A percentile compares a stretch with the other conserved stretches of the same genome.
These are phyloP conservation scores for Fusarium robinianum DNA, from an alignment of 2,329 filamentous ascomycete genomes.

Conservation along the genomic window DNA sequence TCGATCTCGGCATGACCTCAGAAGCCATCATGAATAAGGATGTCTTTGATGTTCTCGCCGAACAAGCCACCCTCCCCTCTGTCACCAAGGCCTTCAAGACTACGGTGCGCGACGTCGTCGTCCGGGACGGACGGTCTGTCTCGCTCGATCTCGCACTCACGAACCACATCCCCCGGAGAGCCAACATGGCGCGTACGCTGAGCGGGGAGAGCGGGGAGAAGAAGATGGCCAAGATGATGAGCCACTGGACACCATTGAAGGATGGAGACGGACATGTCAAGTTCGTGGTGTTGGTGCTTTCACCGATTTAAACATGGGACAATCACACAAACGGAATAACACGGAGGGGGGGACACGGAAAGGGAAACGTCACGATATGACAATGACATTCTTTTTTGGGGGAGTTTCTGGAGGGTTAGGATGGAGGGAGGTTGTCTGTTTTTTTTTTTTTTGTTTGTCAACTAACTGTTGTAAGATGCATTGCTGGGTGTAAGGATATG, in stretches of 20 bases:
- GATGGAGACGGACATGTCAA: conserved; percentile 32
- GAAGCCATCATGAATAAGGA: conserved; percentile 52
- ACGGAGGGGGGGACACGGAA: too few species aligned
- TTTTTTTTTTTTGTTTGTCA: too few species aligned
- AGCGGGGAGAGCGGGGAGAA: conserved; percentile 26
- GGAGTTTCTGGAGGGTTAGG: conserved; percentile 2
- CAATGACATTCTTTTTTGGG: too few species aligned
- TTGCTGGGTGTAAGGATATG: conserved; percentile 19
- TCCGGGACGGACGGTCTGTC: conserved; percentile 44
- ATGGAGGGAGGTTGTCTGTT: not conserved
- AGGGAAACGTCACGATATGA: too few species aligned
- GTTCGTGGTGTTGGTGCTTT: conserved; percentile 33
- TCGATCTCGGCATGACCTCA: conserved; percentile 47
- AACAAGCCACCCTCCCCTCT: conserved; percentile 50
- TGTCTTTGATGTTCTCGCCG: conserved; percentile 58
- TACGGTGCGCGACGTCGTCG: conserved; percentile 47
- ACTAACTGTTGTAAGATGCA: conserved; percentile 15
- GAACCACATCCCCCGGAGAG: conserved; percentile 35
- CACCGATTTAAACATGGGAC: conserved; percentile 22
- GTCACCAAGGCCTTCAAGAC: conserved; percentile 51
- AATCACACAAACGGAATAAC: too few species aligned
- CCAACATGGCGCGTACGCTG: conserved; percentile 26
- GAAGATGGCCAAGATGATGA: conserved; percentile 35
- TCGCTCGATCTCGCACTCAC: conserved; percentile 38
- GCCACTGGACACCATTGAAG: conserved; percentile 38